Percentiles rank a stretch among this genome's conserved stretches.
Evolutionary conservation across 2,329 filamentous ascomycete genomes (phyloP).

Genomic region (Ophiostoma piceae): DNA sequence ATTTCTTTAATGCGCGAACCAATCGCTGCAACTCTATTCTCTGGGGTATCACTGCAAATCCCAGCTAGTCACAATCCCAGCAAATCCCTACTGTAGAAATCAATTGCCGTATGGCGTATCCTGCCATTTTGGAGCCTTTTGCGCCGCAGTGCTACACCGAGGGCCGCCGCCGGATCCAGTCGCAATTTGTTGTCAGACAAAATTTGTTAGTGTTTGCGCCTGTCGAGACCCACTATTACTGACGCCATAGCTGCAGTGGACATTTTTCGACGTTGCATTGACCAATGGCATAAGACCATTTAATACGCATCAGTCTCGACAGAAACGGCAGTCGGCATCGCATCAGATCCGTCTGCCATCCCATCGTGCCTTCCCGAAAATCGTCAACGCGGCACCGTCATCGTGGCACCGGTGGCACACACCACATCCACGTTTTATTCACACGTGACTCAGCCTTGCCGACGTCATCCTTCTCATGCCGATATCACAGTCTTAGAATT

Average conservation of each 20-base stretch:
- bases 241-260: slow-evolving; percentile 24
- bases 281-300: slow-evolving; percentile 24
- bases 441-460: slow-evolving; percentile 6
- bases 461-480: not conserved
- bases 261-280: not conserved
- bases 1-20: not conserved
- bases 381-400: not conserved
- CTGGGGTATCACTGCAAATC: slow-evolving; percentile 8
- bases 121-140: not conserved
- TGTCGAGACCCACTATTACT: slow-evolving; percentile 19
- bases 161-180: slow-evolving; percentile 5
- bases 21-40: not conserved
- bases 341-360: not conserved
- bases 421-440: not conserved
- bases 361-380: slow-evolving; percentile 16
- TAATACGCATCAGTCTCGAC: not conserved
- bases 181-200: not conserved
- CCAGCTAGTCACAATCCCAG: not conserved
- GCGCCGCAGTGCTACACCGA: not conserved
- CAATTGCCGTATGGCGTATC: slow-evolving; percentile 2
- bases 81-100: not conserved
- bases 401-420: not conserved
- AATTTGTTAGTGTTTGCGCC: slow-evolving; percentile 1
- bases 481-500: not conserved
- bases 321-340: slow-evolving; percentile 19